Conservation (phyloP, 768 basidiomycete genomes). For the Amanita muscaria region DNA sequence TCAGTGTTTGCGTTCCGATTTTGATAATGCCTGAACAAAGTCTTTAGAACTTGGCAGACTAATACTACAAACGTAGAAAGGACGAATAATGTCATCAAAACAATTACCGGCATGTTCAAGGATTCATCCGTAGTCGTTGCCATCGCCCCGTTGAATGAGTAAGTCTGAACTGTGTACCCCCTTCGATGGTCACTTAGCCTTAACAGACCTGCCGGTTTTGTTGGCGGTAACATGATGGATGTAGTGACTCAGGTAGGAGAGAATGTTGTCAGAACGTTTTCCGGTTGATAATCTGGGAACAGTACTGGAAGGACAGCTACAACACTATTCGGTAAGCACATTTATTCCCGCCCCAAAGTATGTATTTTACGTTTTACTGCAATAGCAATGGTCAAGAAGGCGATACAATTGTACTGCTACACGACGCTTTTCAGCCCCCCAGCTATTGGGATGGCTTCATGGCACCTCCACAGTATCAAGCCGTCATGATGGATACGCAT, state of each 20-base stretch:
- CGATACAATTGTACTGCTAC: slow-evolving; percentile 58
- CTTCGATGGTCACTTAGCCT: not conserved
- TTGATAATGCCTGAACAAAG: not conserved
- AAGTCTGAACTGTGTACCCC: slow-evolving; percentile 10
- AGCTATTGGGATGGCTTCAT: slow-evolving; percentile 62
- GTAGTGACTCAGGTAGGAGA: slow-evolving; percentile 34
- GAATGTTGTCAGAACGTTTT: not conserved
- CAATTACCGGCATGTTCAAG: slow-evolving; percentile 51
- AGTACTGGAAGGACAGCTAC: slow-evolving; percentile 73
- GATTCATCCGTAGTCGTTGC: slow-evolving; percentile 47
- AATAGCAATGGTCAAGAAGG: slow-evolving; percentile 36
- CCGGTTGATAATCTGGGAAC: slow-evolving; percentile 11
- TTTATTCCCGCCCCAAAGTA: not conserved
- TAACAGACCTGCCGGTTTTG: slow-evolving; percentile 64
- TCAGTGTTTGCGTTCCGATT: slow-evolving; percentile 23
- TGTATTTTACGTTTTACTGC: slow-evolving; percentile 19
- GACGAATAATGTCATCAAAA: slow-evolving; percentile 56
- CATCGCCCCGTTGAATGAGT: slow-evolving; percentile 81
- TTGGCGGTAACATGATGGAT: slow-evolving; percentile 39
- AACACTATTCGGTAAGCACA: slow-evolving; percentile 55
- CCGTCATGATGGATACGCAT: slow-evolving; percentile 75
- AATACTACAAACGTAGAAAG: slow-evolving; percentile 57
- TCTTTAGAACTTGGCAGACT: slow-evolving; percentile 51
- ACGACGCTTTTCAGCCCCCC: slow-evolving; percentile 74
- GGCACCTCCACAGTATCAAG: slow-evolving; percentile 40